Percentiles rank a stretch among this genome's conserved stretches.
Conservation (phyloP, 768 basidiomycete species). For the Imleria badia region DNA sequence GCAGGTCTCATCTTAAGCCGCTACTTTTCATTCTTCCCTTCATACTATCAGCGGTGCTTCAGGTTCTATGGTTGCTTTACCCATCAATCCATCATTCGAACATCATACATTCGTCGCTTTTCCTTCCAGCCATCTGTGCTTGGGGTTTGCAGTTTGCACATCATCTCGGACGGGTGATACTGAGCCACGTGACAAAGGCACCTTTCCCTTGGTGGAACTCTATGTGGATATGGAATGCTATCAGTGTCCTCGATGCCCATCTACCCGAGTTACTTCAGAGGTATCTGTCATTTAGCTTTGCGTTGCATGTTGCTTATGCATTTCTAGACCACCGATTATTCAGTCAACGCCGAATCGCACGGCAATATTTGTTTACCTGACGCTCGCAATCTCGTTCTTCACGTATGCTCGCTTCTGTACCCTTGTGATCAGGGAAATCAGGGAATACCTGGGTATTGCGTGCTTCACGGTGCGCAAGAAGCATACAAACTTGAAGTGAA, state of each 20-base stretch:
- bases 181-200: conserved; percentile 85
- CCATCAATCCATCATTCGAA: conserved; percentile 58
- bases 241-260: conserved; percentile 84
- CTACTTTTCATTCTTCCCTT: conserved; percentile 81
- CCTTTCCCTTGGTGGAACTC: conserved; percentile 86
- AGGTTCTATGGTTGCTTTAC: conserved; percentile 79
- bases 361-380: conserved; percentile 69
- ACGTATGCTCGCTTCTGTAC: conserved; percentile 77
- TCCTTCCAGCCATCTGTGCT: conserved; percentile 85
- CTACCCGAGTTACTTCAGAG: conserved; percentile 62
- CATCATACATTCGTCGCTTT: conserved; percentile 73
- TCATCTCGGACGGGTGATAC: conserved; percentile 89
- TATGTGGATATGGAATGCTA: conserved; percentile 79
- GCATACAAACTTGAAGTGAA: conserved; percentile 73
- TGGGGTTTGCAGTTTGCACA: conserved; percentile 94
- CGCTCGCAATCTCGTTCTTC: conserved; percentile 64
- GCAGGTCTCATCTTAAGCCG: conserved; percentile 49
- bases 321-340: conserved; percentile 63
- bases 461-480: conserved; percentile 92
- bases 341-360: conserved; percentile 63
- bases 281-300: conserved; percentile 37
- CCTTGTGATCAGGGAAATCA: conserved; percentile 83
- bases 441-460: conserved; percentile 88
- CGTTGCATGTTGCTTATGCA: neutral
- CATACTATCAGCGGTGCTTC: conserved; percentile 62